Evolutionary conservation across 2,329 filamentous ascomycete species (phyloP), one percentile per base, ranked within the genome.

Genomic region (Aspergillus ustus): DNA sequence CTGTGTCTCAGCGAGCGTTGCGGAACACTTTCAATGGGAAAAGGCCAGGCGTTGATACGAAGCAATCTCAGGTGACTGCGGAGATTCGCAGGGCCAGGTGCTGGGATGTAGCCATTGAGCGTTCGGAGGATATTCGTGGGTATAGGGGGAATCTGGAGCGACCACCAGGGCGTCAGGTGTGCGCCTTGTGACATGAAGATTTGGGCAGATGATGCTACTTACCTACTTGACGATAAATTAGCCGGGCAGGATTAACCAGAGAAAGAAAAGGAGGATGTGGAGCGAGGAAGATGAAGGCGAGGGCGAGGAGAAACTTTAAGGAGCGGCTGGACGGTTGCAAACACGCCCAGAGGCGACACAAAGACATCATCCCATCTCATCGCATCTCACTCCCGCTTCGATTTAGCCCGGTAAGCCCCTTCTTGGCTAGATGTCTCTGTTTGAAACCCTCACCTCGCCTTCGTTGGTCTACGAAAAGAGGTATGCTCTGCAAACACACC

Each of bases 41-140:
- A 85, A 80, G 53, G 78, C 73, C 15, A 83, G 78, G 70, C 72
- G 57, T 77, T 77, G 61, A 78, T 62, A 20, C 75, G 56, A 78
- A 75, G 22, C 69, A 70, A 17, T 73, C 75, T 45, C 77, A 68
- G 17, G 56, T 52, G 17, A 46, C 58, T 19, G 66, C 61, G 48
- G 63, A 44, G 29, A 71, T 28, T 48, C 40, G 57, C 31, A 70
- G 62, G 55, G 34, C 49, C 37, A 44, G 54, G 62, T 69, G 4
- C 29, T 63, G 45, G 17, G 45, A 54, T 17, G 52, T 20, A 15
- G 46, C 17, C 49, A 58, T 56, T 17, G 9, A 49, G 17, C 5
- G 25, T 29, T 50, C 17, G 43, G 43, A n/a, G 43, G 7, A 19
- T 45, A 45, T n/a, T n/a, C 43, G 13, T 45, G 20, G 17, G 43